Evolutionary conservation across 2,329 filamentous ascomycete genomes (phyloP).

Genomic region (Alternaria solani): DNA sequence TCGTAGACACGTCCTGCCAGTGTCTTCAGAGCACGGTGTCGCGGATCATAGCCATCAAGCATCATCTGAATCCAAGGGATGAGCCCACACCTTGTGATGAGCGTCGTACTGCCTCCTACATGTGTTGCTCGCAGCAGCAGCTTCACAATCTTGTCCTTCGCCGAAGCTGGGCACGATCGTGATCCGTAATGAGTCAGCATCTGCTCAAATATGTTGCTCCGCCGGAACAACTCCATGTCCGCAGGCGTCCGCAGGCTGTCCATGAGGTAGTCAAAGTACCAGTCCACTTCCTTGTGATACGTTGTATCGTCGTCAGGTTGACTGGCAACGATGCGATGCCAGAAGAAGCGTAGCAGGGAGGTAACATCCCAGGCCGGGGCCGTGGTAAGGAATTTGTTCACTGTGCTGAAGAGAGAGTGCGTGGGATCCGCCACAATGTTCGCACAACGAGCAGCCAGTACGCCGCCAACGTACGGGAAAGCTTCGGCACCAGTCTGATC

Average conservation of each 20-base stretch:
- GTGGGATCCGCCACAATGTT: constrained; percentile 77
- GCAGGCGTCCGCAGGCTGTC: constrained; percentile 67
- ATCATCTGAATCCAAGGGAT: constrained; percentile 77
- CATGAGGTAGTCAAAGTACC: constrained; percentile 76
- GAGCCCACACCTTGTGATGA: constrained; percentile 78
- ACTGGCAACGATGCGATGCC: constrained; percentile 76
- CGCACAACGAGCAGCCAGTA: constrained; percentile 76
- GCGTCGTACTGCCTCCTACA: constrained; percentile 77
- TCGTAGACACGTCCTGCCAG: constrained; percentile 68
- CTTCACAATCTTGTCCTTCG: constrained; percentile 69
- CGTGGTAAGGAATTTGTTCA: constrained; percentile 83
- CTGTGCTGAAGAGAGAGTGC: constrained; percentile 83
- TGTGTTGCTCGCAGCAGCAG: constrained; percentile 73
- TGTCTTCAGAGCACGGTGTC: constrained; percentile 61
- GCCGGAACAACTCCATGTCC: constrained; percentile 69
- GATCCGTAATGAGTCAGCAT: constrained; percentile 74
- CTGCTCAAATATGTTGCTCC: constrained; percentile 75
- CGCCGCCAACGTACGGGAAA: constrained; percentile 76
- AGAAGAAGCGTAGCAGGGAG: constrained; percentile 66
- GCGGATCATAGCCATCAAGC: constrained; percentile 56
- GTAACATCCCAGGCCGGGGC: constrained; percentile 75
- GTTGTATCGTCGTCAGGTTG: constrained; percentile 78
- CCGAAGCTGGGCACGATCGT: constrained; percentile 66
- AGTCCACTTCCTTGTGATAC: constrained; percentile 72
- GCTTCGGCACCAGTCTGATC: constrained; percentile 43